Evolutionary conservation across 148 eudicot species (phyloP).

Genomic region (Chenopodium berlandieri): DNA sequence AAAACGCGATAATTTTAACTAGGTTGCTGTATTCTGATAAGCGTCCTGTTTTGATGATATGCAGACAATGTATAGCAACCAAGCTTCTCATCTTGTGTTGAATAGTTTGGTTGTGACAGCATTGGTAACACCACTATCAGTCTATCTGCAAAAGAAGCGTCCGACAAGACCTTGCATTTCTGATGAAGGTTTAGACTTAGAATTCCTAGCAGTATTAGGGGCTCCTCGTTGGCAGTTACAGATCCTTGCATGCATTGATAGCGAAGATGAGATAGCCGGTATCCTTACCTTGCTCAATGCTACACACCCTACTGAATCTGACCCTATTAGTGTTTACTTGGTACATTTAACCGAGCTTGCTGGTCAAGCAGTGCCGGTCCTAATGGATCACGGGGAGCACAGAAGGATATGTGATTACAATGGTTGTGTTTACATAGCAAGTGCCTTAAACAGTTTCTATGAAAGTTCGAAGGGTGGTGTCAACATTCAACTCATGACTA

Average conservation of each 20-base stretch:
- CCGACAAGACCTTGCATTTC: background rate
- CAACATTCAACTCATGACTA: constrained; percentile 24
- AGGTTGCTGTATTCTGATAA: background rate
- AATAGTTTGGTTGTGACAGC: constrained; percentile 11
- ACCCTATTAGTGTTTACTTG: constrained; percentile 22
- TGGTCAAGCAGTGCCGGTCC: constrained; percentile 28
- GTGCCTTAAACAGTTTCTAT: constrained; percentile 6
- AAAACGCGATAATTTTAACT: too few relatives aligned
- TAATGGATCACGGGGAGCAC: constrained; percentile 22
- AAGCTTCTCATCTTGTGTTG: constrained; percentile 11
- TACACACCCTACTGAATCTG: constrained; percentile 14
- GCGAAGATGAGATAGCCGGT: constrained; percentile 27
- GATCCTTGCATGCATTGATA: constrained; percentile 26
- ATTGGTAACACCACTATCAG: constrained; percentile 17
- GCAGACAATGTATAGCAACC: constrained; percentile 10
- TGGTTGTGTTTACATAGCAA: constrained; percentile 26
- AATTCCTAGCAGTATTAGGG: background rate
- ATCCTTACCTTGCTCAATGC: constrained; percentile 25
- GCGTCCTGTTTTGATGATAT: background rate
- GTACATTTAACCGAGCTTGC: constrained; percentile 31
- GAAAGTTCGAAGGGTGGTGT: background rate
- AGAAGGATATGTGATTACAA: constrained; percentile 16
- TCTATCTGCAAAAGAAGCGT: background rate
- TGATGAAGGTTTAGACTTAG: constrained; percentile 8
- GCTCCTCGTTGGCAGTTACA: constrained; percentile 24